phyloP scores from a whole-genome alignment of 2,329 filamentous ascomycete species.

The Dothideomycetidae sp. region DNA sequence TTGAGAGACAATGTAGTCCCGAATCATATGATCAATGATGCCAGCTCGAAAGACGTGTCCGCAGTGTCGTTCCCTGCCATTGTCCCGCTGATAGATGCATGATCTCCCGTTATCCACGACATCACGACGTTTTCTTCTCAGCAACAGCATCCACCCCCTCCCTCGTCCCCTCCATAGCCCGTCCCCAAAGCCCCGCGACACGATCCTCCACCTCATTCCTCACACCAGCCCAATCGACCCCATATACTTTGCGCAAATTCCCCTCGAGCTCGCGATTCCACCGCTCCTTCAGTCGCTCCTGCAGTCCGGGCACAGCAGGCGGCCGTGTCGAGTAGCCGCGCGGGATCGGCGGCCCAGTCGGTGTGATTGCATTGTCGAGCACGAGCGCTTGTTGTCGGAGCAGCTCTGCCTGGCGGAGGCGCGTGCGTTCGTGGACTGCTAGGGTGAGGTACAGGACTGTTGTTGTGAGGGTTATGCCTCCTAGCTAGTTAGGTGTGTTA shows the following conservation, averaged over 20 bases:
- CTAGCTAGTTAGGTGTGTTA: constrained; percentile 25
- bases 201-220: constrained; percentile 29
- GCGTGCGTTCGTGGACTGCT: constrained; percentile 32
- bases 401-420: constrained; percentile 30
- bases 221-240: constrained; percentile 31
- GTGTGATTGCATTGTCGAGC: constrained; percentile 31
- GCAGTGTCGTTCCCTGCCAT: background rate
- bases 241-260: constrained; percentile 24
- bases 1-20: background rate
- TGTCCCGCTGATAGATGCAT: background rate
- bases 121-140: constrained; percentile 3
- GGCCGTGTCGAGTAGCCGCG: constrained; percentile 26
- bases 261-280: constrained; percentile 36
- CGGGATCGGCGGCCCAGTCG: constrained; percentile 26
- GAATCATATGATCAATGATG: background rate
- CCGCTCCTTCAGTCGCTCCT: constrained; percentile 32
- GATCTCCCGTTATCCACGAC: background rate
- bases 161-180: constrained; percentile 7
- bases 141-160: constrained; percentile 6
- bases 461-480: constrained; percentile 37
- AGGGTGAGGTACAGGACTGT: constrained; percentile 28
- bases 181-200: constrained; percentile 12
- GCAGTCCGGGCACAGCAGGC: constrained; percentile 27
- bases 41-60: background rate
- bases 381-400: constrained; percentile 33